A percentile compares a stretch with the other conserved stretches of the same genome.
Evolutionary conservation across 768 basidiomycete species (phyloP).

Genomic region (Omphalotus guepiniiformis): DNA sequence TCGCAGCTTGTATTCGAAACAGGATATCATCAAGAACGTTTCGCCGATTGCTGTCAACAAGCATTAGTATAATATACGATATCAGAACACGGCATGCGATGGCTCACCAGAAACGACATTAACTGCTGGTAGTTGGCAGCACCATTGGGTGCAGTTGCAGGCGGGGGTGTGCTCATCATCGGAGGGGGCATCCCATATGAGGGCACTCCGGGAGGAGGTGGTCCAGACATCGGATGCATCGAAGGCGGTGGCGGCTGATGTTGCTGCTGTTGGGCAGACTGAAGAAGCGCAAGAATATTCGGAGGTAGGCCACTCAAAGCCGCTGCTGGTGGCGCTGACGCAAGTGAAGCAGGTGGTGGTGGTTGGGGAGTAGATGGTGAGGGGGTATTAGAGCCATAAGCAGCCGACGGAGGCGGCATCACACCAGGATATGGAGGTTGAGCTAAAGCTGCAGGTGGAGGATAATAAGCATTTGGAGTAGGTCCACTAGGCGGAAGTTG

Average conservation of each 20-base stretch:
- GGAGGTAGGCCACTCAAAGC: conserved; percentile 50
- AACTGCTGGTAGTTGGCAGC: conserved; percentile 56
- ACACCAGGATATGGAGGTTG: conserved; percentile 29
- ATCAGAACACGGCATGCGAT: not conserved
- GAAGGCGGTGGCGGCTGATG: conserved; percentile 30
- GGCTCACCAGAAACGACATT: conserved; percentile 64
- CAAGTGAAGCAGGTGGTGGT: conserved; percentile 34
- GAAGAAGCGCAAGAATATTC: conserved; percentile 63
- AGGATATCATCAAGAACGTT: conserved; percentile 7
- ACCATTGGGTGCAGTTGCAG: conserved; percentile 31
- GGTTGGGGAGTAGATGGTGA: conserved; percentile 19
- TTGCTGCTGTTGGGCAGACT: conserved; percentile 41
- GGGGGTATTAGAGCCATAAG: conserved; percentile 18
- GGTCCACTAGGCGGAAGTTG: conserved; percentile 22
- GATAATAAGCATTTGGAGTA: conserved; percentile 37
- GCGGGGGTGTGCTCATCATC: conserved; percentile 41
- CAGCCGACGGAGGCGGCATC: conserved; percentile 26
- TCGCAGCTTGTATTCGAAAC: too few species aligned
- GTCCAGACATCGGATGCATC: conserved; percentile 28
- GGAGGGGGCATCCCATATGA: conserved; percentile 39
- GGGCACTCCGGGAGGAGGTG: conserved; percentile 8
- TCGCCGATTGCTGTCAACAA: conserved; percentile 13
- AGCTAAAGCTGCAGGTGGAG: conserved; percentile 27
- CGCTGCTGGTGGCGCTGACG: conserved; percentile 28
- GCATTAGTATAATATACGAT: not conserved